Evolutionary conservation across 257 asterid genomes (phyloP), one percentile per base, ranked within the genome.

Genomic region (Solanum acaule): DNA sequence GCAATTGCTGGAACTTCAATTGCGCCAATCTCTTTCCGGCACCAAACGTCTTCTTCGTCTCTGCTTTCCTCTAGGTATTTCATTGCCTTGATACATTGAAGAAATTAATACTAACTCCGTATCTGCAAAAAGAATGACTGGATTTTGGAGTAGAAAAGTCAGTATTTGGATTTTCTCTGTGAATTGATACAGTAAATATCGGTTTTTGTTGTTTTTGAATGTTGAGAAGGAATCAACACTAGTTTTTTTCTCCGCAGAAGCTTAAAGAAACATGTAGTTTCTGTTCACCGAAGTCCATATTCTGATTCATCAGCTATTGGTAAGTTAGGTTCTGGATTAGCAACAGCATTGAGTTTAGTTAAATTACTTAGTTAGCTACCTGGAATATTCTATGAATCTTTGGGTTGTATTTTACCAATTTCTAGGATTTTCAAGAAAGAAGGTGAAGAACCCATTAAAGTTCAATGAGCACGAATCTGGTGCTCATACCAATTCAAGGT

Each of bases 401-500:
- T 37, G 22, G 31, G 46, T 88, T 87, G 85, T 77, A 88, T 52
- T 73, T 89, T 56, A 86, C 40, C 56, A 76, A 52, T 88, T 87
- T 83, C 68, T 94, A 97, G 99, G 98, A 31, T 90, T 94, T 89
- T 94, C 98, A 16, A 87, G 93, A 87, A 92, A 90, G 86, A 88
- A 89, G 29, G 84, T 89, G 89, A 89, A 86, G 76, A 88, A 75
- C 77, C 93, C 89, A 13, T 81, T 92, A 83, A 94, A 95, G 92
- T 92, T 90, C 63, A 94, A 91, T 75, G 93, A 68, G 79, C 87
- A 81, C 85, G 94, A 91, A 87, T 7, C 85, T 78, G 46, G 42
- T 13, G 89, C 92, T 86, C 83, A 42, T 86, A 86, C 72, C 38
- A 88, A 88, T 90, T 91, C 90, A 85, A 93, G 98, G 99, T 97